A percentile compares a stretch with the other conserved stretches of the same genome.
Conservation (phyloP, 2,329 filamentous ascomycete genomes). For the Neofusicoccum sp. region DNA sequence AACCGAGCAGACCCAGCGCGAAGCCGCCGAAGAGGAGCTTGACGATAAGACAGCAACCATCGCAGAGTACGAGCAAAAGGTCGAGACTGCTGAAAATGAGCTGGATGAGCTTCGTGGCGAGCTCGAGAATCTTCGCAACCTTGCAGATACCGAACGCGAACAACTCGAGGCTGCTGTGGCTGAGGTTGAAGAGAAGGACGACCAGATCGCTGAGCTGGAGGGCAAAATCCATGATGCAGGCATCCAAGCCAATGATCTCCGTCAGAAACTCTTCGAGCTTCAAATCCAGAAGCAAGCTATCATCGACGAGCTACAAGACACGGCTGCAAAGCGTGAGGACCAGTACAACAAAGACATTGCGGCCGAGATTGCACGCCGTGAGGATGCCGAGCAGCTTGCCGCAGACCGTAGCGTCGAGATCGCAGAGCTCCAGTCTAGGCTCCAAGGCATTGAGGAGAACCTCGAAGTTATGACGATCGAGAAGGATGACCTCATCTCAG, state of each 20-base stretch:
- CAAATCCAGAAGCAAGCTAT: conserved; percentile 46
- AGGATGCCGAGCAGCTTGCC: conserved; percentile 40
- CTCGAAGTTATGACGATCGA: conserved; percentile 35
- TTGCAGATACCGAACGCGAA: conserved; percentile 44
- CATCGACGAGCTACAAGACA: conserved; percentile 42
- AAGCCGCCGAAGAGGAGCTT: conserved; percentile 41
- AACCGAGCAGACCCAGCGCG: conserved; percentile 35
- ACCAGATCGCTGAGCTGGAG: conserved; percentile 45
- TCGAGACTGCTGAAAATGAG: conserved; percentile 36
- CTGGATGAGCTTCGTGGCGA: conserved; percentile 34
- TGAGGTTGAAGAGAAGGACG: conserved; percentile 46
- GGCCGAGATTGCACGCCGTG: conserved; percentile 42
- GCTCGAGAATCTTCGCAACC: conserved; percentile 39
- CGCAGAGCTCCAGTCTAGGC: conserved; percentile 35
- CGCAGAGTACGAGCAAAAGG: conserved; percentile 40
- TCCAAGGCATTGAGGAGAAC: conserved; percentile 35
- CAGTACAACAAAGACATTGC: conserved; percentile 43
- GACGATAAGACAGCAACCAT: conserved; percentile 42
- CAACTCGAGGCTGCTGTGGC: conserved; percentile 49
- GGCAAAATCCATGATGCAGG: conserved; percentile 45
- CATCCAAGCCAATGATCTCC: conserved; percentile 51
- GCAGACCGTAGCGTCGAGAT: conserved; percentile 38
- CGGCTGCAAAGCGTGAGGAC: conserved; percentile 42
- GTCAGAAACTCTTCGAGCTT: conserved; percentile 50
- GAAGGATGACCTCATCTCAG: conserved; percentile 35